Conservation (phyloP, 2,329 filamentous ascomycete species). For the Catunica adiposa region DNA sequence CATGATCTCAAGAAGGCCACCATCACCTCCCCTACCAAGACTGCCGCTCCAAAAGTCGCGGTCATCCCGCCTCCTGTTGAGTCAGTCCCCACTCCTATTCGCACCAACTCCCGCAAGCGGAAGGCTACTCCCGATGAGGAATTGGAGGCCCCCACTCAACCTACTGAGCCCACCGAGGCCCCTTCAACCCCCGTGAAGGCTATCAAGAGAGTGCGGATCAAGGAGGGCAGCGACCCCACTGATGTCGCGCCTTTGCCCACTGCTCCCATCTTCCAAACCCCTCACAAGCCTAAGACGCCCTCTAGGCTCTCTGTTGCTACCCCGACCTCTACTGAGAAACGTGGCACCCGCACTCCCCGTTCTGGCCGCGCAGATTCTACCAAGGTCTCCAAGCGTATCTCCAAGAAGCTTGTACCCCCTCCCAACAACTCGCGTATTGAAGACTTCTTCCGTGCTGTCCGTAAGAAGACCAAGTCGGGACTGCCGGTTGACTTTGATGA, state of each 20-base stretch:
- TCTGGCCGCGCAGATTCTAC: slow-evolving; percentile 12
- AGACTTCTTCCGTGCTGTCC: slow-evolving; percentile 22
- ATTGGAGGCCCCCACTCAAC: slow-evolving; percentile 15
- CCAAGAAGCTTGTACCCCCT: slow-evolving; percentile 15
- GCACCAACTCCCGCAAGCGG: slow-evolving; percentile 23
- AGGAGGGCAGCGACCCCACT: slow-evolving; percentile 9
- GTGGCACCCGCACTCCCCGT: slow-evolving; percentile 12
- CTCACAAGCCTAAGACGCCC: slow-evolving; percentile 7
- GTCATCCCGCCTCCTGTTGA: slow-evolving; percentile 16
- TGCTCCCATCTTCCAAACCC: slow-evolving; percentile 8
- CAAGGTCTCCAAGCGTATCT: slow-evolving; percentile 9
- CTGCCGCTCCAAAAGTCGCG: slow-evolving; percentile 18
- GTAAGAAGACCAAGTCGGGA: slow-evolving; percentile 18
- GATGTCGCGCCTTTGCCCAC: background rate
- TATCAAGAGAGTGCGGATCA: slow-evolving; percentile 13
- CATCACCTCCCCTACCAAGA: slow-evolving; percentile 12
- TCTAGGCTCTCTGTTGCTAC: background rate
- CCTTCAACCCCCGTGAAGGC: slow-evolving; percentile 11
- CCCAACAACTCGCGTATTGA: slow-evolving; percentile 21
- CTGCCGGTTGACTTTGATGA: slow-evolving; percentile 40
- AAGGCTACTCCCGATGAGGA: slow-evolving; percentile 21
- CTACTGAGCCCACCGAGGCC: background rate
- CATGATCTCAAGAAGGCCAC: slow-evolving; percentile 22
- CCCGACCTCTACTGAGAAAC: slow-evolving; percentile 11
- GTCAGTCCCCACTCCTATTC: background rate